Base-by-base conservation (phyloP, 108 stramenopile species). In the Stephanodiscus triporus region DNA sequence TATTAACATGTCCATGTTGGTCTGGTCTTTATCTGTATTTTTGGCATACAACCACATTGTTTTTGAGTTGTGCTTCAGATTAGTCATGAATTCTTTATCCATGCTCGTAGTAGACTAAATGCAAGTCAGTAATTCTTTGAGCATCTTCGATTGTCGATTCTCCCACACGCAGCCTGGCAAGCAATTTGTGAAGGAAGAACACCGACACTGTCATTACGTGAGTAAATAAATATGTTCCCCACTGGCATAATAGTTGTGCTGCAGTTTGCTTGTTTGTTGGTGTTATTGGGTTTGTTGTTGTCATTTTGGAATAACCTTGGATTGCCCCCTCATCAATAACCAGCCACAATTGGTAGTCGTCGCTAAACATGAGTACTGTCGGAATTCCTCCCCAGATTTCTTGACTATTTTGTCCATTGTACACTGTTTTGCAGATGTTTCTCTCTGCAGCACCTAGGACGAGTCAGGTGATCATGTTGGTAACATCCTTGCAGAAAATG, bases 331-430 rank as follows among this genome's bases (percentile, higher is more conserved):
- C 22, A 10, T 19, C 49, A 9, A 54, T 37, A 2, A 50, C 32
- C 11, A 53, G 67, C 0, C 17, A 32, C 8, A 68, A 29, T 38
- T 68, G 67, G 53, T 51, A 68, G 29, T 68, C 67, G 29, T 68
- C 67, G 9, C 67, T 53, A 49, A 55, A 68, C 16, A 68, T 26
- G 7, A 68, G 51, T 19, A 68, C 67, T 5, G 37, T 53, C 16
- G 67, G 67, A 14, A 68, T 14, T 13, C 67, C 67, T 16, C 67
- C 67, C 67, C 67, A 68, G 16, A 36, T 24, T 16, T 68, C 67
- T n/a, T 19, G 7, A 2, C 0, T 54, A 29, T 68, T 68, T 32
- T 68, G 67, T 7, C 67, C 67, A 9, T 56, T 36, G 32, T 20
- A 68, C 6, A 20, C 49, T 9, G 34, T 37, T 14, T 68, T 29